phyloP scores from a whole-genome alignment of 2,329 filamentous ascomycete species.

The Elsinoe fawcettii region DNA sequence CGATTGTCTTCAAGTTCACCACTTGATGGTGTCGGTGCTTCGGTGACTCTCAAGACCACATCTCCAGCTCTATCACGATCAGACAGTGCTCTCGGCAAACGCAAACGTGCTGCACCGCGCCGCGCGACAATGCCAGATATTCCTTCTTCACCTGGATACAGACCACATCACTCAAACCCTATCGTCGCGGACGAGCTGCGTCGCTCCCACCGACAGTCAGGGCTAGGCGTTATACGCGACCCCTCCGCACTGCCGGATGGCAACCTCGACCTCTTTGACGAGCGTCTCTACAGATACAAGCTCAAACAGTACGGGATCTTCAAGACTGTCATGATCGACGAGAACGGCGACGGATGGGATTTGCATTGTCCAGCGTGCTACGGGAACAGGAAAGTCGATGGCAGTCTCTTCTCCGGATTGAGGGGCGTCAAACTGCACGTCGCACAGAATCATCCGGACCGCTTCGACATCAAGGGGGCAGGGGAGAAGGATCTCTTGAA shows the following conservation, averaged over 20 bases:
- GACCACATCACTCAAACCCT: neutral
- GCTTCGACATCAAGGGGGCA: neutral
- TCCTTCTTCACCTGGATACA: neutral
- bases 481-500: neutral
- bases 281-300: neutral
- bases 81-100: neutral
- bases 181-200: neutral
- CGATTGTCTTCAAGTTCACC: neutral
- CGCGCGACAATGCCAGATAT: neutral
- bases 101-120: neutral
- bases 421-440: neutral
- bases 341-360: neutral
- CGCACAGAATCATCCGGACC: neutral
- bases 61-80: neutral
- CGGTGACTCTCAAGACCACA: neutral
- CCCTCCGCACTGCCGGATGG: neutral
- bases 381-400: neutral
- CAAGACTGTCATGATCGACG: neutral
- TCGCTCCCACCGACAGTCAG: neutral
- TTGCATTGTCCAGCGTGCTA: slow-evolving; percentile 1
- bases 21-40: neutral
- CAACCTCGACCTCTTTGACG: neutral
- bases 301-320: no score
- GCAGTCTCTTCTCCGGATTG: neutral
- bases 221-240: neutral